Evolutionary conservation across 2,329 filamentous ascomycete species (phyloP).

Genomic region (Trichocomaceae sp.): DNA sequence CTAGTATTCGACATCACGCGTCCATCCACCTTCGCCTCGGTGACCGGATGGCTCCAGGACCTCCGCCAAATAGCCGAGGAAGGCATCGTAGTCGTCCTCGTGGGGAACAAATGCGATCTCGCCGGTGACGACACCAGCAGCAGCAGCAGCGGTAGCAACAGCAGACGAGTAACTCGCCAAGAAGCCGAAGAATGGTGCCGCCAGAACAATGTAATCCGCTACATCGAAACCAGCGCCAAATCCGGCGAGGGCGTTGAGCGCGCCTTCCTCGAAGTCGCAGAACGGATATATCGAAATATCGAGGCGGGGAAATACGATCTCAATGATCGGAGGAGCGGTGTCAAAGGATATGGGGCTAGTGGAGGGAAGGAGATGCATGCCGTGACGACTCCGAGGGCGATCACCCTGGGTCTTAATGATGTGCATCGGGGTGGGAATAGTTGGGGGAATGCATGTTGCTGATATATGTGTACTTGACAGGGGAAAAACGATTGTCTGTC

Average conservation of each 20-base stretch:
- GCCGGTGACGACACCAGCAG: constrained; percentile 13
- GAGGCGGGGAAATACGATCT: constrained; percentile 91
- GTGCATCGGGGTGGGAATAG: constrained; percentile 36
- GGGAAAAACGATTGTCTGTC: background rate
- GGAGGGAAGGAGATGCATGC: constrained; percentile 29
- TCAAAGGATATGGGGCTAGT: constrained; percentile 57
- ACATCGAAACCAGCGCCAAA: constrained; percentile 95
- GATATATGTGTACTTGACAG: background rate
- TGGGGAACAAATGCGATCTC: constrained; percentile 92
- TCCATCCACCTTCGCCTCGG: constrained; percentile 75
- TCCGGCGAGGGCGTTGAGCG: constrained; percentile 89
- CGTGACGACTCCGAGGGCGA: constrained; percentile 33
- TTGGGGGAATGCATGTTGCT: constrained; percentile 35
- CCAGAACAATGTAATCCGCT: constrained; percentile 78
- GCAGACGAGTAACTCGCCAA: constrained; percentile 69
- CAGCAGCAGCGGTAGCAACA: constrained; percentile 31
- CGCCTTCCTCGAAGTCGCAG: constrained; percentile 87
- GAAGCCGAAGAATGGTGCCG: constrained; percentile 89
- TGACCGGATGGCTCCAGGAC: constrained; percentile 89
- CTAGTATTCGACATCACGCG: constrained; percentile 94
- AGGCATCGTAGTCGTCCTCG: constrained; percentile 86
- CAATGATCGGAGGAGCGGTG: constrained; percentile 84
- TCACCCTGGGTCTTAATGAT: constrained; percentile 43
- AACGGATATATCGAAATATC: constrained; percentile 94
- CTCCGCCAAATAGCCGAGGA: constrained; percentile 91